These are phyloP conservation scores for Plasmodium knowlesi DNA, from an alignment of 169 alveolate genomes.

Conservation along the genomic window DNA sequence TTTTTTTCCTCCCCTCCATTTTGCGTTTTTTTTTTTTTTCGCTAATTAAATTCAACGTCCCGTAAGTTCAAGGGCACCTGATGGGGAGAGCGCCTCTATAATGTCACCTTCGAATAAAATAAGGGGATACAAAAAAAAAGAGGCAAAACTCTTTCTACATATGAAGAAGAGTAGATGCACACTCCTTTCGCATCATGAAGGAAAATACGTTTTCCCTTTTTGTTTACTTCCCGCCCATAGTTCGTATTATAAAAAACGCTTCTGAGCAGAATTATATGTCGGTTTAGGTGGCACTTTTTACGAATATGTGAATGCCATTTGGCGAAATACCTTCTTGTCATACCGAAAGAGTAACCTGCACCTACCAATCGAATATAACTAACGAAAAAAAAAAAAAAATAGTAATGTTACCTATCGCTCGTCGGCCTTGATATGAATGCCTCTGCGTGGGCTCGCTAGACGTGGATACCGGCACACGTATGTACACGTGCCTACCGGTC, in stretches of 20 bases:
- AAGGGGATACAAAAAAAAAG: not conserved
- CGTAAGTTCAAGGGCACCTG: not conserved
- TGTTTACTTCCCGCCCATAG: not conserved
- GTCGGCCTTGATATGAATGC: not conserved
- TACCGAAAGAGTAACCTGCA: not conserved
- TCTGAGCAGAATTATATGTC: not conserved
- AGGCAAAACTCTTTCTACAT: not conserved
- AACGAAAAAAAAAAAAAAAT: not conserved
- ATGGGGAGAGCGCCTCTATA: not conserved
- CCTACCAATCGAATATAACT: not conserved
- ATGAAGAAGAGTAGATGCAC: not conserved
- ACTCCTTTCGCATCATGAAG: not conserved
- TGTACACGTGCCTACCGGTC: not conserved
- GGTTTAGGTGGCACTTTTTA: not conserved
- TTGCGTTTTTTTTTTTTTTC: not conserved
- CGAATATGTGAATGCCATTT: not conserved
- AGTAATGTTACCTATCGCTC: not conserved
- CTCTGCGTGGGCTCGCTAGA: not conserved
- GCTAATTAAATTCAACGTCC: not conserved
- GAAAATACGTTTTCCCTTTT: not conserved
- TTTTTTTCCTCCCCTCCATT: not conserved
- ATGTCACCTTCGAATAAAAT: not conserved
- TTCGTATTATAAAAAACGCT: not conserved
- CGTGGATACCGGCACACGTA: not conserved
- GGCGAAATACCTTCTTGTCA: not conserved